phyloP scores from a whole-genome alignment of 352 stramenopile genomes.

The Globisporangium spinosum region DNA sequence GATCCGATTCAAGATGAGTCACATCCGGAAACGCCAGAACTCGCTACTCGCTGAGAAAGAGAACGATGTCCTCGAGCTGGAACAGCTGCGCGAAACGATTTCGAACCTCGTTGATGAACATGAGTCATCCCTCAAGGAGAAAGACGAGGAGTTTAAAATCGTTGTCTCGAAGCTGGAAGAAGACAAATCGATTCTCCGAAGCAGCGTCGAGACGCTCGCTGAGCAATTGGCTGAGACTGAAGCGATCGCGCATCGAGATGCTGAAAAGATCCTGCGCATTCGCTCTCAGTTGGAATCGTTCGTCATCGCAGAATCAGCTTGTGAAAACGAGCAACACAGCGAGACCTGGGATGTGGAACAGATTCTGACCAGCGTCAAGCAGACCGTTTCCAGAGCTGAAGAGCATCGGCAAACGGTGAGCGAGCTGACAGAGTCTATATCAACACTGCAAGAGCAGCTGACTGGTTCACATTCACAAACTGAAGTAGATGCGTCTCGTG shows the following conservation, averaged over 20 bases:
- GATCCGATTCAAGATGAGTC: constrained; percentile 22
- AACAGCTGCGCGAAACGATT: constrained; percentile 20
- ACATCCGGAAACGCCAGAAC: constrained; percentile 23
- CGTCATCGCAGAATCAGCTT: not conserved
- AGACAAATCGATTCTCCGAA: constrained; percentile 9
- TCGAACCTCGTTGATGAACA: constrained; percentile 16
- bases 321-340: not conserved
- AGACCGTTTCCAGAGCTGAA: constrained; percentile 5
- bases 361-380: constrained; percentile 10
- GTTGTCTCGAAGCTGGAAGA: constrained; percentile 4
- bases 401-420: constrained; percentile 10
- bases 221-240: constrained; percentile 25
- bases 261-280: constrained; percentile 12
- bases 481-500: not conserved
- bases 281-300: constrained; percentile 24
- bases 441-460: constrained; percentile 13
- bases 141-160: constrained; percentile 6
- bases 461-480: not conserved
- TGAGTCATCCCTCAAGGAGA: constrained; percentile 5
- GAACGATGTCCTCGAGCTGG: constrained; percentile 18
- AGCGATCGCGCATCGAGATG: constrained; percentile 17
- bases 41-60: constrained; percentile 19
- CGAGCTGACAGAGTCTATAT: constrained; percentile 12
- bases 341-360: constrained; percentile 6
- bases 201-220: constrained; percentile 25